Evolutionary conservation across 768 basidiomycete species (phyloP).

Genomic region (Leccinum pellstonianum): DNA sequence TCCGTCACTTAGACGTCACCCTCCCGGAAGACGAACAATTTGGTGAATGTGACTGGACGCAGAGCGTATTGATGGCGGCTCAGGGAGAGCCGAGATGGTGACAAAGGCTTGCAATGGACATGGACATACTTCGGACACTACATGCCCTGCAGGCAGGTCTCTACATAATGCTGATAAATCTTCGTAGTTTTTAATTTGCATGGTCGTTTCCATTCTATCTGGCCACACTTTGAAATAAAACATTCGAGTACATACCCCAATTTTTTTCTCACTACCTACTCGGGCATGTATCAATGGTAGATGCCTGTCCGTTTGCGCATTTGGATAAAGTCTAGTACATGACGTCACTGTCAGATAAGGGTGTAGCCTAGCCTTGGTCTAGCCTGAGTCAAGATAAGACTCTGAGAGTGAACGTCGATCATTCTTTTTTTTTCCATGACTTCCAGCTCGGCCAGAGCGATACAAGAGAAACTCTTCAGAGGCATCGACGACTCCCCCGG

Average conservation of each 20-base stretch:
- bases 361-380: not conserved
- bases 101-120: slow-evolving; percentile 14
- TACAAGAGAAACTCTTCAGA: slow-evolving; percentile 74
- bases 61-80: slow-evolving; percentile 71
- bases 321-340: slow-evolving; percentile 12
- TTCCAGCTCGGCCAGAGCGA: slow-evolving; percentile 52
- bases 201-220: slow-evolving; percentile 11
- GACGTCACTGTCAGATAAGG: slow-evolving; percentile 21
- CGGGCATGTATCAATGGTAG: slow-evolving; percentile 2
- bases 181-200: slow-evolving; percentile 18
- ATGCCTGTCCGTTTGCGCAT: slow-evolving; percentile 1
- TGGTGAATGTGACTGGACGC: slow-evolving; percentile 67
- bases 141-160: slow-evolving; percentile 34
- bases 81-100: slow-evolving; percentile 42
- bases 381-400: slow-evolving; percentile 7
- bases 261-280: slow-evolving; percentile 3
- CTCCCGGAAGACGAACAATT: slow-evolving; percentile 39
- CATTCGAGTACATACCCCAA: slow-evolving; percentile 24
- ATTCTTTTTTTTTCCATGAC: slow-evolving; percentile 34
- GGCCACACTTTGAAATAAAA: slow-evolving; percentile 12
- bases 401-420: slow-evolving; percentile 2
- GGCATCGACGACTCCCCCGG: slow-evolving; percentile 31
- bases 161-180: slow-evolving; percentile 15
- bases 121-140: slow-evolving; percentile 19
- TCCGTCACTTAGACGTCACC: slow-evolving; percentile 28